Percentiles rank a stretch among this genome's conserved stretches.
These are phyloP conservation scores for Rhodofomes roseus DNA, from an alignment of 1,284 basidiomycete genomes.

Conservation along the genomic window DNA sequence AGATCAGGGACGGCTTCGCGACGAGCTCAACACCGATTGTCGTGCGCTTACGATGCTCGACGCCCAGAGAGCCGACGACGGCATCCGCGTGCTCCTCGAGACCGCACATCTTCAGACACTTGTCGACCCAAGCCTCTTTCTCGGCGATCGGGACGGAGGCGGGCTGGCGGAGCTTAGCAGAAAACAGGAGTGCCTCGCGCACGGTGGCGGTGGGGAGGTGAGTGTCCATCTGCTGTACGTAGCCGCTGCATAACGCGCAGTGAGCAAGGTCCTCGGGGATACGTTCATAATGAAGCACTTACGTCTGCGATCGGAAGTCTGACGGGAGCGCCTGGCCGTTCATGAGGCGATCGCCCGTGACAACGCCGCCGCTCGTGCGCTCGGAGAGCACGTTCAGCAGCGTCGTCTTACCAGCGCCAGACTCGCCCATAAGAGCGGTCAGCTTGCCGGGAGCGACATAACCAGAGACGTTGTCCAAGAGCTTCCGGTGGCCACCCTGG, in stretches of 20 bases:
- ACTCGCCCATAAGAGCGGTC: constrained; percentile 77
- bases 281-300: constrained; percentile 12
- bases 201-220: constrained; percentile 76
- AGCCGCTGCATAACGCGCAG: constrained; percentile 41
- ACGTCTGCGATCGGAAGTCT: constrained; percentile 75
- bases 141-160: constrained; percentile 60
- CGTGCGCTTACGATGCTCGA: constrained; percentile 76
- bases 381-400: constrained; percentile 83
- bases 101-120: constrained; percentile 77
- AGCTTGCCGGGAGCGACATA: constrained; percentile 82
- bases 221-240: constrained; percentile 81
- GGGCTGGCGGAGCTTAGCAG: constrained; percentile 80
- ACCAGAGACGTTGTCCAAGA: constrained; percentile 80
- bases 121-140: constrained; percentile 83
- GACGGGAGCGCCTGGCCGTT: constrained; percentile 68
- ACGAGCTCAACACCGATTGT: constrained; percentile 84
- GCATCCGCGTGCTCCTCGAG: constrained; percentile 71
- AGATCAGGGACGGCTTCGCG: constrained; percentile 74
- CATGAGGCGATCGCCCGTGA: constrained; percentile 76
- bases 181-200: constrained; percentile 81
- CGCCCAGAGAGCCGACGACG: constrained; percentile 71
- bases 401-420: constrained; percentile 81
- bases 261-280: background rate
- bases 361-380: constrained; percentile 76
- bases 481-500: constrained; percentile 49